Evolutionary conservation across 106 monocot genomes (phyloP).

Genomic region (Triglochin maritima): DNA sequence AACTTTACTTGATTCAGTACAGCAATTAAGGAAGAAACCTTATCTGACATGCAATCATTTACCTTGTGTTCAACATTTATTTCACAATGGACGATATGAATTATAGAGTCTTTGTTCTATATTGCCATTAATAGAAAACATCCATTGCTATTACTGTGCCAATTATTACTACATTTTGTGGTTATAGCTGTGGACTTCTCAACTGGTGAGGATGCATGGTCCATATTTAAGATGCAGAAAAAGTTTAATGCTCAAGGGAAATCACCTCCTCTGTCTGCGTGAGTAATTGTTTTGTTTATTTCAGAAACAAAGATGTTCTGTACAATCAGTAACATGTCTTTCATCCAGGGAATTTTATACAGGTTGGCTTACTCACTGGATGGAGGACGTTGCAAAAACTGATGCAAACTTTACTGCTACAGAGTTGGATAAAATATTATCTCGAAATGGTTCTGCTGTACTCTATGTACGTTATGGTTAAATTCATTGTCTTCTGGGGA

Average conservation of each 20-base stretch:
- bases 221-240: slow-evolving; percentile 82
- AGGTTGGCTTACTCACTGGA: slow-evolving; percentile 99
- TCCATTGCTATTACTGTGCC: too few relatives aligned
- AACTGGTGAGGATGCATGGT: slow-evolving; percentile 74
- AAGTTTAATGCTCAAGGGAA: slow-evolving; percentile 81
- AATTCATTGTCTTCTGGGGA: not conserved
- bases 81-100: too few relatives aligned
- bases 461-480: slow-evolving; percentile 64
- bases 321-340: not conserved
- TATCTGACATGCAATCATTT: too few relatives aligned
- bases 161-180: not conserved
- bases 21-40: too few relatives aligned
- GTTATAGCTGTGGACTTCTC: slow-evolving; percentile 91
- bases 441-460: slow-evolving; percentile 73
- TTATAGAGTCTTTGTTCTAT: too few relatives aligned
- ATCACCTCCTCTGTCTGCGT: slow-evolving; percentile 90
- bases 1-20: too few relatives aligned
- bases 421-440: slow-evolving; percentile 66
- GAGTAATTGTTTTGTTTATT: slow-evolving; percentile 21
- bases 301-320: too few relatives aligned
- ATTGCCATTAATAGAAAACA: too few relatives aligned
- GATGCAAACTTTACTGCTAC: slow-evolving; percentile 48
- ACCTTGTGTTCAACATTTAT: too few relatives aligned
- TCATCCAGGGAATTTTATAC: slow-evolving; percentile 92
- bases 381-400: slow-evolving; percentile 63